A percentile compares a stretch with the other conserved stretches of the same genome.
These are phyloP conservation scores for Pelagophyceae sp. DNA, from an alignment of 352 stramenopile genomes.

Conservation along the genomic window DNA sequence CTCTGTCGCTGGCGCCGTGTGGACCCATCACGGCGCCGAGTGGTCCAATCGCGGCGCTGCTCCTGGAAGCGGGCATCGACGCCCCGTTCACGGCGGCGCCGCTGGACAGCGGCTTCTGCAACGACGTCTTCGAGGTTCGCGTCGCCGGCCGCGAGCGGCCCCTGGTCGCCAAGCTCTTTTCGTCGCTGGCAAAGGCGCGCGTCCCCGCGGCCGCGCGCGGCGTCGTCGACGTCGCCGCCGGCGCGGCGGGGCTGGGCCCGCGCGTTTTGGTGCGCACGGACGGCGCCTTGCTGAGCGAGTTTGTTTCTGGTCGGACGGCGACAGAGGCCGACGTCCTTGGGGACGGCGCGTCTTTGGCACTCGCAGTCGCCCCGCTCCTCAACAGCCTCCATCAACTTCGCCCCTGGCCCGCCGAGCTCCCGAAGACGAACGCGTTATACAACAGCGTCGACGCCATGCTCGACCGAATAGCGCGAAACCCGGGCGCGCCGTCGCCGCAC, in stretches of 20 bases:
- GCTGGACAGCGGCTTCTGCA: slow-evolving; percentile 1
- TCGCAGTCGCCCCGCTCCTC: not conserved
- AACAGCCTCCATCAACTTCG: not conserved
- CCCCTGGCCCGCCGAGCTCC: not conserved
- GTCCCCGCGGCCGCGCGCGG: not conserved
- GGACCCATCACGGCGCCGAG: too few relatives aligned
- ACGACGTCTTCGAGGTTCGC: not conserved
- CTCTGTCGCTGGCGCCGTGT: too few relatives aligned
- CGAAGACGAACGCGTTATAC: not conserved
- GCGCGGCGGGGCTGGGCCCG: not conserved
- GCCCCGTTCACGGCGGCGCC: not conserved
- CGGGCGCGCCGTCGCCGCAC: not conserved
- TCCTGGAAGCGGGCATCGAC: too few relatives aligned
- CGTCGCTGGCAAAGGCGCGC: not conserved
- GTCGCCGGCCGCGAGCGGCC: too few relatives aligned
- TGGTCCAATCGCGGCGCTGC: too few relatives aligned
- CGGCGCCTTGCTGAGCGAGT: not conserved
- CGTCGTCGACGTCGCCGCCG: not conserved
- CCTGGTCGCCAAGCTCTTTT: slow-evolving; percentile 3
- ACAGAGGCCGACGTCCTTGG: not conserved
- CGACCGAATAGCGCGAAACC: too few relatives aligned
- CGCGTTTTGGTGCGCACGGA: not conserved
- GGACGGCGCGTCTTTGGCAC: not conserved
- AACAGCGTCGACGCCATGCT: slow-evolving; percentile 10
- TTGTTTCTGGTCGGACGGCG: not conserved